Evolutionary conservation across 768 basidiomycete genomes (phyloP).

Genomic region (Lactarius akahatsu): DNA sequence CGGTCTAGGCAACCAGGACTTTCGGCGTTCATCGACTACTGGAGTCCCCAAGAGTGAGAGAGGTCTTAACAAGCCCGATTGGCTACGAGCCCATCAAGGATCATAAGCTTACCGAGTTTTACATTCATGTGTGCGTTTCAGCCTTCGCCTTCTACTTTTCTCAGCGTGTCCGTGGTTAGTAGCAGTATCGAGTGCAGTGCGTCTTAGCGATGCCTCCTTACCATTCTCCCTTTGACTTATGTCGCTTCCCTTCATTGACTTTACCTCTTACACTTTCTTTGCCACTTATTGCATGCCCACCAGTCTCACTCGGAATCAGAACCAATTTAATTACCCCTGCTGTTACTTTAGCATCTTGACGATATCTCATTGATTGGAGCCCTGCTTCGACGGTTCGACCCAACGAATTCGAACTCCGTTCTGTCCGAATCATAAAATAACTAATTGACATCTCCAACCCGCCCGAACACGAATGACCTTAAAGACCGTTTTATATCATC

Average conservation of each 20-base stretch:
- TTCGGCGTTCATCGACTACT: constrained; percentile 16
- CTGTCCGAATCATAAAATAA: constrained; percentile 16
- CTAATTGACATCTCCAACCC: not conserved
- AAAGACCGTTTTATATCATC: not conserved
- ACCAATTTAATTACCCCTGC: constrained; percentile 6
- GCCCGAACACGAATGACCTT: not conserved
- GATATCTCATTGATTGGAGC: constrained; percentile 20
- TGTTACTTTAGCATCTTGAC: constrained; percentile 16
- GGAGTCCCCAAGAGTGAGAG: constrained; percentile 12
- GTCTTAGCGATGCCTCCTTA: not conserved
- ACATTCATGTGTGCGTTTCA: not conserved
- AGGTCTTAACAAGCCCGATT: constrained; percentile 4
- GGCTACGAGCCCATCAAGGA: constrained; percentile 14
- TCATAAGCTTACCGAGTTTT: not conserved
- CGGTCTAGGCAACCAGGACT: constrained; percentile 8
- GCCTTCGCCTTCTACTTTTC: constrained; percentile 2
- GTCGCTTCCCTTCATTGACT: constrained; percentile 1
- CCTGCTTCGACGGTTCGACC: constrained; percentile 6
- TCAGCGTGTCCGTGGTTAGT: not conserved
- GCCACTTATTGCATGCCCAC: constrained; percentile 3
- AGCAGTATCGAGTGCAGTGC: not conserved
- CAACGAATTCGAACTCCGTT: constrained; percentile 1
- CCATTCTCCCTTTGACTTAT: not conserved
- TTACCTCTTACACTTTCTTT: constrained; percentile 14
- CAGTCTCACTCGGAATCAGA: constrained; percentile 14